A percentile compares a stretch with the other conserved stretches of the same genome.
phyloP scores from a whole-genome alignment of 306 rosid species.

The Glycyrrhiza uralensis region DNA sequence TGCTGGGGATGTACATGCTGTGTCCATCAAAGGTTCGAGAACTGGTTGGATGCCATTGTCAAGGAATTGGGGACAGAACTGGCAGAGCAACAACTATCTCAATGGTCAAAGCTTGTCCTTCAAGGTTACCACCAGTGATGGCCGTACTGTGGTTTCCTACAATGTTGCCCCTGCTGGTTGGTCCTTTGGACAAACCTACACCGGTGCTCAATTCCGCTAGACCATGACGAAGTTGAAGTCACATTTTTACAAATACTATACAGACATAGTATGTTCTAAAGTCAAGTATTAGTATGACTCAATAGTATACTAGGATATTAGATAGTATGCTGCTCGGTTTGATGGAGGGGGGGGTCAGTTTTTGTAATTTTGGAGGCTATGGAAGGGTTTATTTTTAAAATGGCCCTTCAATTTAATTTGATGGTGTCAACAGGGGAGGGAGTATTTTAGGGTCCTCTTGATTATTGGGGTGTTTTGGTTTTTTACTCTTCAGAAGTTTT shows the following conservation, averaged over 20 bases:
- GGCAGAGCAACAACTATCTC: slow-evolving; percentile 88
- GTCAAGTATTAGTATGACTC: slow-evolving; percentile 25
- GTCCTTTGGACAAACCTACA: slow-evolving; percentile 94
- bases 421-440: no score
- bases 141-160: slow-evolving; percentile 57
- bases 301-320: slow-evolving; percentile 69
- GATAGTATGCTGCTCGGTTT: slow-evolving; percentile 55
- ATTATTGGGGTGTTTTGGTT: slow-evolving; percentile 21
- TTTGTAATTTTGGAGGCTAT: slow-evolving; percentile 31
- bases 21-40: slow-evolving; percentile 69
- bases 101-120: slow-evolving; percentile 89
- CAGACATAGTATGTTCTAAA: background rate
- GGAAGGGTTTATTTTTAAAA: slow-evolving; percentile 61
- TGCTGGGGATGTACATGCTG: slow-evolving; percentile 87
- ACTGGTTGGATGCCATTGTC: slow-evolving; percentile 87
- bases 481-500: background rate
- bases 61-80: slow-evolving; percentile 97
- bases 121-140: slow-evolving; percentile 87
- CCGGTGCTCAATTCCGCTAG: slow-evolving; percentile 78
- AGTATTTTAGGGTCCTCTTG: slow-evolving; percentile 25
- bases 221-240: background rate
- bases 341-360: slow-evolving; percentile 33
- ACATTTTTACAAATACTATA: background rate
- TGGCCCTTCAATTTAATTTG: slow-evolving; percentile 43
- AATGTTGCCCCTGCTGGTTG: slow-evolving; percentile 74